Conservation (phyloP, 2,329 filamentous ascomycete genomes). For the Colletotrichum sp. region DNA sequence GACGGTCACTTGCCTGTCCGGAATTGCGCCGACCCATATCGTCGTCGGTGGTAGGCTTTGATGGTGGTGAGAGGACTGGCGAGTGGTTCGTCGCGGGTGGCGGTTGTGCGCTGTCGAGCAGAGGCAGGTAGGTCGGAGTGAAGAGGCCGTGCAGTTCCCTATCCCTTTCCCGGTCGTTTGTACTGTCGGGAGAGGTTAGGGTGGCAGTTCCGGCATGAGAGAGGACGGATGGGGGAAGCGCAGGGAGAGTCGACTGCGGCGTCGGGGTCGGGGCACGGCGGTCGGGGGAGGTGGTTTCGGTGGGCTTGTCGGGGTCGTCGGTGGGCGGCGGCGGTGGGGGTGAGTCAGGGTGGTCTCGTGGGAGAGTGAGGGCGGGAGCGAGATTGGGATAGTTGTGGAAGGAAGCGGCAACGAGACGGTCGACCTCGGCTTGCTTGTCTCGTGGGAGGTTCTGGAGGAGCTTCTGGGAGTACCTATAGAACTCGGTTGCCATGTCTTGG, state of each 20-base stretch:
- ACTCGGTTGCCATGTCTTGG: slow-evolving; percentile 61
- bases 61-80: slow-evolving; percentile 23
- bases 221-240: background rate
- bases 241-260: slow-evolving; percentile 13
- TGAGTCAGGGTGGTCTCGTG: slow-evolving; percentile 35
- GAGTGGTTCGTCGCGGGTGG: slow-evolving; percentile 23
- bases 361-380: slow-evolving; percentile 36
- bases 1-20: background rate
- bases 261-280: background rate
- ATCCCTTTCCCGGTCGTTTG: slow-evolving; percentile 54
- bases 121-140: slow-evolving; percentile 65
- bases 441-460: slow-evolving; percentile 53
- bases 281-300: background rate
- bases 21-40: slow-evolving; percentile 7
- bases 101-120: slow-evolving; percentile 54
- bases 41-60: slow-evolving; percentile 12
- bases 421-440: slow-evolving; percentile 50
- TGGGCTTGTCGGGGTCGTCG: slow-evolving; percentile 9
- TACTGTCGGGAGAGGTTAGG: slow-evolving; percentile 19
- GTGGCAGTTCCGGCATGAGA: slow-evolving; percentile 11
- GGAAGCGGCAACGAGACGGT: slow-evolving; percentile 49
- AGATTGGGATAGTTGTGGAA: slow-evolving; percentile 52
- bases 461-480: slow-evolving; percentile 56
- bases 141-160: slow-evolving; percentile 67
- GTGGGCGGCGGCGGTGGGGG: slow-evolving; percentile 31